Percentiles rank a stretch among this genome's conserved stretches.
Conservation (phyloP, 164 flowering plant species). For the Cinnamomum micranthum region DNA sequence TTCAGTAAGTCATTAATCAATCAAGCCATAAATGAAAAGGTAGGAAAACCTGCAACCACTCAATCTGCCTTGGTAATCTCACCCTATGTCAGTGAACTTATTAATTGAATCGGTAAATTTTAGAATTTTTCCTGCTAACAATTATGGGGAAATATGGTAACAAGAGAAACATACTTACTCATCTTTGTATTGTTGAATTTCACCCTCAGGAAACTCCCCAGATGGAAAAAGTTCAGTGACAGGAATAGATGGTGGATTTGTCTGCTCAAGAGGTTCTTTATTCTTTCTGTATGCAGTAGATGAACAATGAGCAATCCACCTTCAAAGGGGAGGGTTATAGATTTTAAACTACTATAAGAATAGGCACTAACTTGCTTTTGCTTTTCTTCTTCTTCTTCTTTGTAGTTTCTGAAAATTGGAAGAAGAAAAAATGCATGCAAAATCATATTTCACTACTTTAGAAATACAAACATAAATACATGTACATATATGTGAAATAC, state of each 20-base stretch:
- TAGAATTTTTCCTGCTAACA: too few relatives aligned
- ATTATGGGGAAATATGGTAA: too few relatives aligned
- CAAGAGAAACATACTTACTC: slow-evolving; percentile 57
- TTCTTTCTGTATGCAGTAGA: slow-evolving; percentile 60
- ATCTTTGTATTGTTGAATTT: slow-evolving; percentile 93
- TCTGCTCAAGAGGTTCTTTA: slow-evolving; percentile 74
- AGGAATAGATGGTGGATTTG: slow-evolving; percentile 91
- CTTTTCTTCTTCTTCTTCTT: slow-evolving; percentile 97
- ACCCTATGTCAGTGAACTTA: too few relatives aligned
- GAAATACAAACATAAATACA: not conserved
- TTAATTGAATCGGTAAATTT: too few relatives aligned
- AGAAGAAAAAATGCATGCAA: not conserved
- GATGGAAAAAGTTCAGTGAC: slow-evolving; percentile 77
- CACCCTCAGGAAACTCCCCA: slow-evolving; percentile 97
- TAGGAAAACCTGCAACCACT: too few relatives aligned
- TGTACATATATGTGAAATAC: not conserved
- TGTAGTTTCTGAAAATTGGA: slow-evolving; percentile 40
- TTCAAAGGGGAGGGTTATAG: slow-evolving; percentile 1
- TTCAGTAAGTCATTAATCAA: too few relatives aligned
- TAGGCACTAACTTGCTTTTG: slow-evolving; percentile 75
- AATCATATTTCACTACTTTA: not conserved
- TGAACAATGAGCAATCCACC: not conserved
- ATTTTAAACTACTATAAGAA: not conserved
- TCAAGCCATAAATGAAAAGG: too few relatives aligned
- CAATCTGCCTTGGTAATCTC: too few relatives aligned